A percentile compares a stretch with the other conserved stretches of the same genome.
Evolutionary conservation across 345 rosid genomes (phyloP).

Genomic region (Citrus maxima): DNA sequence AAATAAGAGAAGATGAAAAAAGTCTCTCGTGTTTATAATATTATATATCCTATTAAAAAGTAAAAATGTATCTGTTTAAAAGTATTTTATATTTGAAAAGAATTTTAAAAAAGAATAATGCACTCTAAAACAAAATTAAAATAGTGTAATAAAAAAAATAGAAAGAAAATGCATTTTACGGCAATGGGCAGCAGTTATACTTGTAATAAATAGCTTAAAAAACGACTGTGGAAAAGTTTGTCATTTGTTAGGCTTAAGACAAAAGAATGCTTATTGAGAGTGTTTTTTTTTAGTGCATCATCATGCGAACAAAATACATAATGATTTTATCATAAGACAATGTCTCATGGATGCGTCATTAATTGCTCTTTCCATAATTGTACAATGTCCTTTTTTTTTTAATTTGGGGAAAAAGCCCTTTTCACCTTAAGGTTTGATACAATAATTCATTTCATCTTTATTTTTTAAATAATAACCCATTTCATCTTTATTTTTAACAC

Average conservation of each 20-base stretch:
- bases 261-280: neutral
- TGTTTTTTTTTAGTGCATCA: neutral
- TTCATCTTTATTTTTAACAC: too few relatives aligned
- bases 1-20: too few relatives aligned
- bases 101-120: too few relatives aligned
- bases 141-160: too few relatives aligned
- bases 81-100: neutral
- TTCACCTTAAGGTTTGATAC: too few relatives aligned
- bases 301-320: neutral
- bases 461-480: too few relatives aligned
- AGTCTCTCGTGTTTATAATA: neutral
- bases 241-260: neutral
- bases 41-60: too few relatives aligned
- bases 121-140: too few relatives aligned
- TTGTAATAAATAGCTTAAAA: too few relatives aligned
- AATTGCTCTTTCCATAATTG: neutral
- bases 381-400: too few relatives aligned
- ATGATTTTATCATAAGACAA: neutral
- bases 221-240: neutral
- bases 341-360: neutral
- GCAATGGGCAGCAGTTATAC: neutral
- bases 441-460: too few relatives aligned
- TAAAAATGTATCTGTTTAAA: neutral
- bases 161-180: neutral
- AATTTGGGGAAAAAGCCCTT: too few relatives aligned